These are phyloP conservation scores for Sisymbrium irio DNA, from an alignment of 345 rosid genomes.

Conservation along the genomic window DNA sequence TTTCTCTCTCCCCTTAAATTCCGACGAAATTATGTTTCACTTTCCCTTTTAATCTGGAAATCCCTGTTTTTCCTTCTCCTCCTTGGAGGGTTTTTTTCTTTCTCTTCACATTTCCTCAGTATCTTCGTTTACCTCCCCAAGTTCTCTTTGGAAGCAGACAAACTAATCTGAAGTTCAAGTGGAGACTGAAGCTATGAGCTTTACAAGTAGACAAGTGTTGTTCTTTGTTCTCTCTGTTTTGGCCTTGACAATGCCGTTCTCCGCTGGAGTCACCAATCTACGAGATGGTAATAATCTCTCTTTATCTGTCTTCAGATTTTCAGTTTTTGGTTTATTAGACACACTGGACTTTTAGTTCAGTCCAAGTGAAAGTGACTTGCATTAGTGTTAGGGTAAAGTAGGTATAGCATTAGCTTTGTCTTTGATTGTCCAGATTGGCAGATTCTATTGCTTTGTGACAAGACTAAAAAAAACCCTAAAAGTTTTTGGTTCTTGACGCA, in stretches of 20 bases:
- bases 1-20: conserved; percentile 30
- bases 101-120: conserved; percentile 16
- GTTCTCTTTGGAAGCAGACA: neutral
- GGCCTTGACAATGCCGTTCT: conserved; percentile 44
- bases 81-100: neutral
- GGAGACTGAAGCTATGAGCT: conserved; percentile 41
- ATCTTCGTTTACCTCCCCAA: neutral
- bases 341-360: neutral
- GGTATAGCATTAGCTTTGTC: neutral
- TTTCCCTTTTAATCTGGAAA: conserved; percentile 37
- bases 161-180: conserved; percentile 8
- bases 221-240: conserved; percentile 38
- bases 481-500: neutral
- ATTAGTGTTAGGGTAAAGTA: conserved; percentile 8
- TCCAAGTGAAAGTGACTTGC: conserved; percentile 7
- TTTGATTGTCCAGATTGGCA: neutral
- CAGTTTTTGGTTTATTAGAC: neutral
- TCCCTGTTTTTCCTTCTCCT: conserved; percentile 17
- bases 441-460: neutral
- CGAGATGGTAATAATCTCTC: conserved; percentile 54
- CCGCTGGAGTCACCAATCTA: conserved; percentile 49
- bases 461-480: conserved; percentile 16
- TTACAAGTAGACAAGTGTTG: conserved; percentile 31
- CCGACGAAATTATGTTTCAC: conserved; percentile 31
- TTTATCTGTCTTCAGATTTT: neutral